These are phyloP conservation scores for Fragaria nilgerrensis DNA, from an alignment of 306 rosid species.

Conservation along the genomic window DNA sequence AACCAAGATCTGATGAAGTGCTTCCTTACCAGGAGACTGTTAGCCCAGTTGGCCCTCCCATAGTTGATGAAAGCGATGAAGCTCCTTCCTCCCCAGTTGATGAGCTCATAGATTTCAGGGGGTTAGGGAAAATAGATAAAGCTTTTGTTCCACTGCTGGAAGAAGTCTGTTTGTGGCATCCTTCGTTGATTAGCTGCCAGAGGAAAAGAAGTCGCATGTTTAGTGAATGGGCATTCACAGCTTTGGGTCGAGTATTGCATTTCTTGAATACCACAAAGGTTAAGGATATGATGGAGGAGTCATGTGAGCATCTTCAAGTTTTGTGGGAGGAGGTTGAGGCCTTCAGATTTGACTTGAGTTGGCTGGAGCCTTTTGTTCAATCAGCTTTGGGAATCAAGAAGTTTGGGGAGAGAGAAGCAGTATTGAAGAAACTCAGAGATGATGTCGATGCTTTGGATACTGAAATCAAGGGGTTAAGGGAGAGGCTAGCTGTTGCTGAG, in stretches of 20 bases:
- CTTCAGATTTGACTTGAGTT: not conserved
- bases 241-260: slow-evolving; percentile 7
- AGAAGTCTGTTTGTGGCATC: slow-evolving; percentile 13
- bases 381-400: slow-evolving; percentile 10
- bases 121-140: not conserved
- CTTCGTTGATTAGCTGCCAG: slow-evolving; percentile 5
- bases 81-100: not conserved
- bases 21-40: not conserved
- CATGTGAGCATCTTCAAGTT: not conserved
- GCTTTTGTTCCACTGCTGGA: slow-evolving; percentile 10
- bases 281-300: slow-evolving; percentile 8
- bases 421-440: not conserved
- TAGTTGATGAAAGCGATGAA: not conserved
- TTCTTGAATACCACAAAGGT: slow-evolving; percentile 5
- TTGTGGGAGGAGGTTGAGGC: slow-evolving; percentile 9
- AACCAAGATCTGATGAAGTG: not conserved
- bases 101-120: slow-evolving; percentile 1
- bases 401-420: not conserved
- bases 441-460: slow-evolving; percentile 3
- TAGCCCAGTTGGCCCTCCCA: not conserved
- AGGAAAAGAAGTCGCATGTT: slow-evolving; percentile 1
- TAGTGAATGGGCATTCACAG: slow-evolving; percentile 12
- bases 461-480: not conserved
- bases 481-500: not conserved
- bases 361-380: slow-evolving; percentile 13